Conservation (phyloP, 257 asterid genomes). For the Jacaranda mimosifolia region DNA sequence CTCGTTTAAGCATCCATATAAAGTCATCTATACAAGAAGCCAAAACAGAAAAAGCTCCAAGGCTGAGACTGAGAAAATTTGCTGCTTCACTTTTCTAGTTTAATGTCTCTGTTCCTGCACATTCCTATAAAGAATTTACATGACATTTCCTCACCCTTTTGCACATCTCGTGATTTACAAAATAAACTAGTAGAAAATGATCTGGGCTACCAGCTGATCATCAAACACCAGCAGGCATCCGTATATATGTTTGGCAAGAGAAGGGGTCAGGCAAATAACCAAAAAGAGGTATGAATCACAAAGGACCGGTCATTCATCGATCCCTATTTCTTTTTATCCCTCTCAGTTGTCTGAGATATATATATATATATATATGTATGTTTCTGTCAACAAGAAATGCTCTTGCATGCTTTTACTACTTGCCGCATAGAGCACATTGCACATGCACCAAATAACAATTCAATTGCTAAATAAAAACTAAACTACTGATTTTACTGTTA, state of each 20-base stretch:
- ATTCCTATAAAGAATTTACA: slow-evolving; percentile 17
- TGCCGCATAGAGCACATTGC: slow-evolving; percentile 24
- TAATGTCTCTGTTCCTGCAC: neutral
- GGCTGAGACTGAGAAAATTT: too few species aligned
- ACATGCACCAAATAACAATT: slow-evolving; percentile 20
- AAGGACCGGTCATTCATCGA: slow-evolving; percentile 12
- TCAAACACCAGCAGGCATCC: neutral
- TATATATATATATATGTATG: neutral
- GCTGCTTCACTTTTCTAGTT: too few species aligned
- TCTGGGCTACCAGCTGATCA: slow-evolving; percentile 19
- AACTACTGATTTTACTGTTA: slow-evolving; percentile 27
- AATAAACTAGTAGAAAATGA: slow-evolving; percentile 19
- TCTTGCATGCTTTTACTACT: slow-evolving; percentile 7
- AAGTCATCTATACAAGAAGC: neutral
- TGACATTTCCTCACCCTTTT: slow-evolving; percentile 3
- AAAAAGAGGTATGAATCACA: slow-evolving; percentile 24
- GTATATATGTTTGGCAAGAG: neutral
- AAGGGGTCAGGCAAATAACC: neutral
- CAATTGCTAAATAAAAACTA: slow-evolving; percentile 16
- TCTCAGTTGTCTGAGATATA: slow-evolving; percentile 3
- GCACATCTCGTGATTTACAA: neutral
- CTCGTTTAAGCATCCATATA: slow-evolving; percentile 7
- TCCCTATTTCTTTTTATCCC: slow-evolving; percentile 9
- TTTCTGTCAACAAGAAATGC: slow-evolving; percentile 3
- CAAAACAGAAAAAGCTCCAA: too few species aligned